A percentile compares a stretch with the other conserved stretches of the same genome.
Evolutionary conservation across 2,329 filamentous ascomycete genomes (phyloP).

Genomic region (Aspergillus hiratsukae): DNA sequence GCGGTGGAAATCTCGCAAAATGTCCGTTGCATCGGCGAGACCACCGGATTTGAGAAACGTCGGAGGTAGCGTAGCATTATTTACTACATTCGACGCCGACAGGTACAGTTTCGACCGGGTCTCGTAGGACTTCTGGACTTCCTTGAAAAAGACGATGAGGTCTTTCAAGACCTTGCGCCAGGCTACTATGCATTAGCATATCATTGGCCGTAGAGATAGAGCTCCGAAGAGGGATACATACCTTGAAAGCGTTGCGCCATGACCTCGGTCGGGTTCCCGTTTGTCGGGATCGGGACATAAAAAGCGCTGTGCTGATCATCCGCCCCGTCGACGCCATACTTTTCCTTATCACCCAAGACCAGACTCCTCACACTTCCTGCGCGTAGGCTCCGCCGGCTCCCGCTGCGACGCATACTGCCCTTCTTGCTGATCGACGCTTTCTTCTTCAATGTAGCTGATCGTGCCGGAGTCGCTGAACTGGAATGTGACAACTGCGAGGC

Average conservation of each 20-base stretch:
- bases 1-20: slow-evolving; percentile 78
- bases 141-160: slow-evolving; percentile 87
- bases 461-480: slow-evolving; percentile 37
- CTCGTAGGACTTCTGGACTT: slow-evolving; percentile 87
- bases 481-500: slow-evolving; percentile 41
- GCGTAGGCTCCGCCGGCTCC: slow-evolving; percentile 74
- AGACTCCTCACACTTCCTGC: slow-evolving; percentile 84
- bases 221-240: slow-evolving; percentile 40
- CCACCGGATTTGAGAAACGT: slow-evolving; percentile 76
- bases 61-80: slow-evolving; percentile 70
- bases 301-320: slow-evolving; percentile 77
- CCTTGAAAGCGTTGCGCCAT: slow-evolving; percentile 85
- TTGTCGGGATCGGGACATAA: slow-evolving; percentile 81
- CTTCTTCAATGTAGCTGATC: slow-evolving; percentile 81
- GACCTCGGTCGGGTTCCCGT: slow-evolving; percentile 80
- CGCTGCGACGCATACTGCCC: slow-evolving; percentile 70
- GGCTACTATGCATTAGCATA: slow-evolving; percentile 48
- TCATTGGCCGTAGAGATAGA: background rate
- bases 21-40: slow-evolving; percentile 79
- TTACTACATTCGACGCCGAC: slow-evolving; percentile 78
- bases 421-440: slow-evolving; percentile 71
- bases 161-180: slow-evolving; percentile 97
- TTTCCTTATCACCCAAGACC: slow-evolving; percentile 61
- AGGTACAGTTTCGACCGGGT: slow-evolving; percentile 73
- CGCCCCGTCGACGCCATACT: slow-evolving; percentile 42